These are phyloP conservation scores for Bretziella fagacearum DNA, from an alignment of 2,329 filamentous ascomycete species.

Conservation along the genomic window DNA sequence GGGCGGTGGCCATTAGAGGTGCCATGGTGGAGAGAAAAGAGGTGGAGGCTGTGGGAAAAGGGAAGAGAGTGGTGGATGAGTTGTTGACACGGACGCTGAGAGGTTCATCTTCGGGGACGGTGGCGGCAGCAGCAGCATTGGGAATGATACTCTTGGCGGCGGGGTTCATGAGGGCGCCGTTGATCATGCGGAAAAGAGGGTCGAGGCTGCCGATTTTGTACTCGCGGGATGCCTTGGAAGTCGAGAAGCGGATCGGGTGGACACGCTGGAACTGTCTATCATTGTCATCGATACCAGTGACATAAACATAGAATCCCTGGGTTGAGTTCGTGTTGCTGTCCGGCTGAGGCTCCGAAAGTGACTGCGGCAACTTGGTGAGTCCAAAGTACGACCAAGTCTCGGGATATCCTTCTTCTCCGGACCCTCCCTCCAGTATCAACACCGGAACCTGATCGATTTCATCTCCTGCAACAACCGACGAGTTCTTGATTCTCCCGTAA, in stretches of 20 bases:
- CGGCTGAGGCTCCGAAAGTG: not conserved
- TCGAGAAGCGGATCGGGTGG: slow-evolving; percentile 6
- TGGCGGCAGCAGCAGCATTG: not conserved
- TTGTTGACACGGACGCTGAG: not conserved
- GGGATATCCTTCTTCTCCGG: slow-evolving; percentile 8
- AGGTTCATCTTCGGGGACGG: not conserved
- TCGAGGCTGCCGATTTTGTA: slow-evolving; percentile 7
- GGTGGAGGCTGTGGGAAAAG: not conserved
- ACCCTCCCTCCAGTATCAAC: slow-evolving; percentile 6
- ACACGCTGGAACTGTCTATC: slow-evolving; percentile 11
- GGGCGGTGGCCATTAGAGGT: not conserved
- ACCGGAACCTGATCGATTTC: not conserved
- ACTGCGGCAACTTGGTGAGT: not conserved
- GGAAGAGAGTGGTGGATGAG: not conserved
- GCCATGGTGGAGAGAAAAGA: not conserved
- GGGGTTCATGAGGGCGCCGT: not conserved
- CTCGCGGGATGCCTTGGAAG: not conserved
- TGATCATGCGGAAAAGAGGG: slow-evolving; percentile 6
- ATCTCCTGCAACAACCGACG: not conserved
- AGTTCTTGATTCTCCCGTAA: slow-evolving; percentile 5
- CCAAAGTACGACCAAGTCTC: slow-evolving; percentile 8
- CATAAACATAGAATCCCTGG: slow-evolving; percentile 11
- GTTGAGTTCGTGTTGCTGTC: not conserved
- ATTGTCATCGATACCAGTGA: slow-evolving; percentile 9
- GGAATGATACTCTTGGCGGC: not conserved